phyloP scores from a whole-genome alignment of 192 early-diverging fungal genomes.

The Mortierella alpina region DNA sequence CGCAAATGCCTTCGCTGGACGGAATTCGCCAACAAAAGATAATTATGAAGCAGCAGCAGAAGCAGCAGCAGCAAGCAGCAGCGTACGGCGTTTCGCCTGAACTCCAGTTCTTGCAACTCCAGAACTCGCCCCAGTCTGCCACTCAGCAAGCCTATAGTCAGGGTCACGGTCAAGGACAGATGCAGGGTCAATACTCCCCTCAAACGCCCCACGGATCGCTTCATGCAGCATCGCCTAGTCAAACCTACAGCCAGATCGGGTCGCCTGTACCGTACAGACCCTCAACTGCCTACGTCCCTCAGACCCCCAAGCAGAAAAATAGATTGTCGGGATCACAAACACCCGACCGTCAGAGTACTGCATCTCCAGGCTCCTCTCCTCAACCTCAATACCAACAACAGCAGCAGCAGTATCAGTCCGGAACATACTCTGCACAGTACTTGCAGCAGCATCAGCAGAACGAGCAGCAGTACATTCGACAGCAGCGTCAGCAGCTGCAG shows the following conservation, averaged over 20 bases:
- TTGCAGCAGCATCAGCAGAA: conserved; percentile 31
- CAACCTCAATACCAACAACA: conserved; percentile 37
- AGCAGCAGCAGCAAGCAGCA: conserved; percentile 24
- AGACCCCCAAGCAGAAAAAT: conserved; percentile 45
- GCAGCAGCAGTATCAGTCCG: conserved; percentile 16
- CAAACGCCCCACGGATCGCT: conserved; percentile 18
- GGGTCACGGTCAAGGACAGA: neutral
- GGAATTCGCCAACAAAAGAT: conserved; percentile 46
- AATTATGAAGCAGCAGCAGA: conserved; percentile 13
- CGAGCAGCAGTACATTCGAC: conserved; percentile 30
- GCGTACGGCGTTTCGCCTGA: conserved; percentile 23
- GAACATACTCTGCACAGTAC: conserved; percentile 34
- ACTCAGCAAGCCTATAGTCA: conserved; percentile 19
- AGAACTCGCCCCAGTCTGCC: conserved; percentile 30
- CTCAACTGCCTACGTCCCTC: conserved; percentile 37
- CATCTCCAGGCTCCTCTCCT: conserved; percentile 25
- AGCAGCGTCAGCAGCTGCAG: conserved; percentile 48
- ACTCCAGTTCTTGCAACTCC: conserved; percentile 16
- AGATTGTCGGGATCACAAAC: conserved; percentile 35
- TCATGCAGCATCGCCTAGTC: conserved; percentile 9
- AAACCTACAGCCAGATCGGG: conserved; percentile 18
- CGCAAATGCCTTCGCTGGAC: conserved; percentile 39
- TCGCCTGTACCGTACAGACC: conserved; percentile 26
- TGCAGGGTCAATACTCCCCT: conserved; percentile 6
- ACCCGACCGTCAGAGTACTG: neutral